A percentile compares a stretch with the other conserved stretches of the same genome.
phyloP scores from a whole-genome alignment of 2,329 filamentous ascomycete genomes.

The Eurotiales sp. region DNA sequence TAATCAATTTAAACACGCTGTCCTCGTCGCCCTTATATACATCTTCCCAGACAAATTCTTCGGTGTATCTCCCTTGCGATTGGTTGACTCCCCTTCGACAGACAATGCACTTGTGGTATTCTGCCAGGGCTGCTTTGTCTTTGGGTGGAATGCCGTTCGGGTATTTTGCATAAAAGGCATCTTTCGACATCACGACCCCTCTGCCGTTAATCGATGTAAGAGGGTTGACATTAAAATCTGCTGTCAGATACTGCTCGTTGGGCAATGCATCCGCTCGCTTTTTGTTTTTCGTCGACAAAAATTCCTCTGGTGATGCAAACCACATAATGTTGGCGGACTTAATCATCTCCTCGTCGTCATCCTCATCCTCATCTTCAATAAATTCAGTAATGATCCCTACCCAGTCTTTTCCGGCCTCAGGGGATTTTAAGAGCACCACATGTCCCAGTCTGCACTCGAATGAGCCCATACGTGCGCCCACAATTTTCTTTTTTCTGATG shows the following conservation, averaged over 20 bases:
- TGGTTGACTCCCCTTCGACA: slow-evolving; percentile 88
- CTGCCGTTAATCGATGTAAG: slow-evolving; percentile 87
- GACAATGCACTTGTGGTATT: slow-evolving; percentile 81
- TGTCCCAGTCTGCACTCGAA: slow-evolving; percentile 83
- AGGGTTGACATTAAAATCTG: slow-evolving; percentile 82
- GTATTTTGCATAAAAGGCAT: slow-evolving; percentile 64
- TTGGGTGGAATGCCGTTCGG: slow-evolving; percentile 73
- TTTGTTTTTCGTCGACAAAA: slow-evolving; percentile 78
- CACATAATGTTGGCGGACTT: slow-evolving; percentile 90
- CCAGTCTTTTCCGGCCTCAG: slow-evolving; percentile 84
- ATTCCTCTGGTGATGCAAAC: slow-evolving; percentile 82
- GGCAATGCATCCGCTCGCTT: slow-evolving; percentile 75
- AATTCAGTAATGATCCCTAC: slow-evolving; percentile 86
- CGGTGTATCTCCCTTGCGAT: slow-evolving; percentile 82
- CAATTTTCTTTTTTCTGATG: slow-evolving; percentile 50
- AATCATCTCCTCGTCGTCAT: slow-evolving; percentile 45
- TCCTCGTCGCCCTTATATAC: slow-evolving; percentile 64
- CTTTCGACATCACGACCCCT: slow-evolving; percentile 71
- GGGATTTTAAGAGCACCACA: slow-evolving; percentile 79
- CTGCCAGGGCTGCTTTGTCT: slow-evolving; percentile 55
- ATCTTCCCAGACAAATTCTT: slow-evolving; percentile 90
- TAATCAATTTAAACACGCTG: slow-evolving; percentile 63
- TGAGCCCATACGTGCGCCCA: slow-evolving; percentile 76
- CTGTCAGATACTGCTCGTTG: slow-evolving; percentile 90
- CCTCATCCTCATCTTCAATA: slow-evolving; percentile 66